phyloP scores from a whole-genome alignment of 2,329 filamentous ascomycete species.

The Byssochlamys sp. region DNA sequence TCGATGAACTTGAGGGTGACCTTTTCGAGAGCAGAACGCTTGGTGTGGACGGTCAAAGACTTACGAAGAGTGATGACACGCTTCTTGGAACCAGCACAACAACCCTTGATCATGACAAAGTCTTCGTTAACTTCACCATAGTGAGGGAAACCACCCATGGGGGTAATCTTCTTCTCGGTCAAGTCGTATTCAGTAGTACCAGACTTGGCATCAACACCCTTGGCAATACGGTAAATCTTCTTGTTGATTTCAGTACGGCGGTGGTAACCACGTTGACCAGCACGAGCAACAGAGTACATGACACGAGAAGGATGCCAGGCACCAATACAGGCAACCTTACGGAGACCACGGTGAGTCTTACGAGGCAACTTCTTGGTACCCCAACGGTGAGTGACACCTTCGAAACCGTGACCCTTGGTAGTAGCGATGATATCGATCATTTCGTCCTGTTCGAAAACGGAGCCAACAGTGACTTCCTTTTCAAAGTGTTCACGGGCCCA shows the following conservation, averaged over 20 bases:
- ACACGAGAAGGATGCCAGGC: slow-evolving; percentile 99
- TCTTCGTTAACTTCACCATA: slow-evolving; percentile 99
- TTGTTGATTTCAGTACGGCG: slow-evolving; percentile 99
- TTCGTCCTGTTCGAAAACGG: slow-evolving; percentile 98
- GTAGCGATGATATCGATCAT: slow-evolving; percentile 98
- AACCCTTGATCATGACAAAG: slow-evolving; percentile 95
- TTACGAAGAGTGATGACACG: slow-evolving; percentile 97
- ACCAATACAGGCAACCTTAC: slow-evolving; percentile 99
- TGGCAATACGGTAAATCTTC: slow-evolving; percentile 98
- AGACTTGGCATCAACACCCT: slow-evolving; percentile 80
- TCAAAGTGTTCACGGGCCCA: slow-evolving; percentile 95
- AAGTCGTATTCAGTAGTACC: slow-evolving; percentile 90
- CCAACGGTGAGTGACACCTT: slow-evolving; percentile 94
- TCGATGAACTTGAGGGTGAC: slow-evolving; percentile 99
- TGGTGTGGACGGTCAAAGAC: slow-evolving; percentile 96
- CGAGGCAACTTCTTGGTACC: slow-evolving; percentile 99
- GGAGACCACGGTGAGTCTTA: slow-evolving; percentile 99
- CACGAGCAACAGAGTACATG: slow-evolving; percentile 99
- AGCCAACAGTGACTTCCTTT: slow-evolving; percentile 89
- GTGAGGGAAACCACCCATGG: slow-evolving; percentile 96
- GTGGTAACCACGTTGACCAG: slow-evolving; percentile 99
- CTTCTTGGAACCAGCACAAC: slow-evolving; percentile 97
- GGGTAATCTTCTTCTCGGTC: slow-evolving; percentile 98
- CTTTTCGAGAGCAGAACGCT: slow-evolving; percentile 92
- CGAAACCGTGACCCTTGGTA: slow-evolving; percentile 98